phyloP scores from a whole-genome alignment of 305 asterid species.

The Solanum aculeatissimum region DNA sequence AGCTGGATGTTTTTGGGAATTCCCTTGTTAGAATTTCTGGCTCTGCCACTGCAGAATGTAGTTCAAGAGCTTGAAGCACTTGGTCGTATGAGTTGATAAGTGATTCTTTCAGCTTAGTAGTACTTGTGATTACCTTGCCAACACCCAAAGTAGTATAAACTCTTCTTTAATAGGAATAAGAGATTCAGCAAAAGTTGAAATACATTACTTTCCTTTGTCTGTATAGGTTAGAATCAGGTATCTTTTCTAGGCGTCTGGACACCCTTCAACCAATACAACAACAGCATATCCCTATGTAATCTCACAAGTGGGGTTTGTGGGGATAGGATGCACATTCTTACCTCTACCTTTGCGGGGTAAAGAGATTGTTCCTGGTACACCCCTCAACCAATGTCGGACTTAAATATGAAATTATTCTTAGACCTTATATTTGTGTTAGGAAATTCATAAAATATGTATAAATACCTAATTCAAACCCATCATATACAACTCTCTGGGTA shows the following conservation, averaged over 20 bases:
- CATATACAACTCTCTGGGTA: not conserved
- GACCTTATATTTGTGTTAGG: not conserved
- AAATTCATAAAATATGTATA: not conserved
- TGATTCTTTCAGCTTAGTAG: not conserved
- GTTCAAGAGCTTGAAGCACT: not conserved
- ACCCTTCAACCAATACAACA: not conserved
- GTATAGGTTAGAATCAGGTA: not conserved
- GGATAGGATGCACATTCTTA: not conserved
- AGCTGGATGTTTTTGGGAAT: not conserved
- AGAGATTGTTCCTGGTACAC: not conserved
- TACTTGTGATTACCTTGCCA: not conserved
- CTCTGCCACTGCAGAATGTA: not conserved
- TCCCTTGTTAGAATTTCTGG: not conserved
- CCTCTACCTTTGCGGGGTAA: not conserved
- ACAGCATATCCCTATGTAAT: not conserved
- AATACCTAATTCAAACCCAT: not conserved
- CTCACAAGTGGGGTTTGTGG: not conserved
- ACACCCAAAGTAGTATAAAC: not conserved
- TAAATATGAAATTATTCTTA: not conserved
- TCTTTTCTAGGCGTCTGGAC: not conserved
- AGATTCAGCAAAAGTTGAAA: not conserved
- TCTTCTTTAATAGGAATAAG: not conserved
- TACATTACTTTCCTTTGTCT: not conserved
- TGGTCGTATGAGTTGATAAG: not conserved
- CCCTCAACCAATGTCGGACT: not conserved